Evolutionary conservation across 495 filamentous ascomycete species (phyloP), one percentile per base, ranked within the genome.

Genomic region (Letharia columbiana): DNA sequence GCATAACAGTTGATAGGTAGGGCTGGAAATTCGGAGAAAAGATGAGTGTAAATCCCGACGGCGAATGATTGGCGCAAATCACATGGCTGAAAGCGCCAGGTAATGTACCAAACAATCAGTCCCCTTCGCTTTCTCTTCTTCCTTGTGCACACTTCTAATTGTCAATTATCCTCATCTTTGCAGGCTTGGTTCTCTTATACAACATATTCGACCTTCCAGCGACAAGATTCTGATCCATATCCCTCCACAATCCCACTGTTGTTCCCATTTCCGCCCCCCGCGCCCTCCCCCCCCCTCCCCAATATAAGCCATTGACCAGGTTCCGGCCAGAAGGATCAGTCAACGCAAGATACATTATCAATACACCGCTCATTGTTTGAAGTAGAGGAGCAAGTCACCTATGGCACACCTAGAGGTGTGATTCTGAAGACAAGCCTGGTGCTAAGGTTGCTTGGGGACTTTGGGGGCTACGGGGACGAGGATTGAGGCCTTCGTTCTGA

Each of bases 21-120:
- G 47, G 66, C 61, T 58, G 52, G 31, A 60, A 50, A 10, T 33
- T 28, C 54, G 61, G 47, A 50, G 42, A 37, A 52, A 35, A 33
- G 42, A 23, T 20, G 35, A 23, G n/a, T 37, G 49, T 44, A 18
- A 60, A 31, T 37, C 8, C 61, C 54, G 61, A 45, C 15, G 31
- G 47, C 33, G 20, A 52, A 37, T 65, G 39, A 60, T 60, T 60
- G 44, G 61, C 13, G 45, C 50, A 58, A 63, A 49, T 44, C 52
- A 42, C 58, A 64, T 63, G 54, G 59, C 66, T 64, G 60, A 60
- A 67, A 60, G 37, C 52, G 66, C 28, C 42, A 65, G 28, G 23
- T 8, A 37, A 60, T 13, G 54, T 35, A 60, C 41, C 44, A 42
- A 58, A 23, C 33, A 23, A 0, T 44, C 10, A 18, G 11, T 13